Conservation (phyloP, 208 protist genomes). For the Trypanosoma platydactyli region DNA sequence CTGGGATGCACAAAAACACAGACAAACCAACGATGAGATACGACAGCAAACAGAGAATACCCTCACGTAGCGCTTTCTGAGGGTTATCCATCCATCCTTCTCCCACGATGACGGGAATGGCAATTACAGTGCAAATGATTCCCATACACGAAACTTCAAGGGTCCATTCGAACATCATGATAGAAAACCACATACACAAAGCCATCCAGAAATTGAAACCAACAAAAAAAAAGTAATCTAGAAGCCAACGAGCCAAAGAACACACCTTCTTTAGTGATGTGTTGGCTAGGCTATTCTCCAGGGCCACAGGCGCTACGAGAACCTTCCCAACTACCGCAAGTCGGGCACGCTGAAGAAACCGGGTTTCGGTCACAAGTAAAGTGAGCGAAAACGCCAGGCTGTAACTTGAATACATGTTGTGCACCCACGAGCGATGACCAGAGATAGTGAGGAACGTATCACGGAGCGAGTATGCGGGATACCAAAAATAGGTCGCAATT, state of each 20-base stretch:
- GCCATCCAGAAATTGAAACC: constrained; percentile 54
- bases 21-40: constrained; percentile 15
- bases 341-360: constrained; percentile 17
- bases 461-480: constrained; percentile 17
- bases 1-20: constrained; percentile 26
- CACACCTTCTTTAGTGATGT: constrained; percentile 1
- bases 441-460: constrained; percentile 14
- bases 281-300: constrained; percentile 15
- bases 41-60: constrained; percentile 16
- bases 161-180: constrained; percentile 41
- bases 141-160: constrained; percentile 23
- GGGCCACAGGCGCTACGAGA: not conserved
- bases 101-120: constrained; percentile 30
- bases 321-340: constrained; percentile 5
- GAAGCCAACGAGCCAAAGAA: constrained; percentile 5
- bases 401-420: constrained; percentile 26
- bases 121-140: constrained; percentile 29
- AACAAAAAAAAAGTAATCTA: constrained; percentile 52
- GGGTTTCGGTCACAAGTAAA: constrained; percentile 20
- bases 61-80: constrained; percentile 20
- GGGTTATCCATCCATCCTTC: constrained; percentile 20
- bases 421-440: constrained; percentile 16
- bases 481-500: constrained; percentile 15
- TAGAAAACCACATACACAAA: constrained; percentile 44
- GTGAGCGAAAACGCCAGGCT: constrained; percentile 28